Base-by-base conservation (phyloP, 2,329 filamentous ascomycete species). In the Malbranchea zuffiana region DNA sequence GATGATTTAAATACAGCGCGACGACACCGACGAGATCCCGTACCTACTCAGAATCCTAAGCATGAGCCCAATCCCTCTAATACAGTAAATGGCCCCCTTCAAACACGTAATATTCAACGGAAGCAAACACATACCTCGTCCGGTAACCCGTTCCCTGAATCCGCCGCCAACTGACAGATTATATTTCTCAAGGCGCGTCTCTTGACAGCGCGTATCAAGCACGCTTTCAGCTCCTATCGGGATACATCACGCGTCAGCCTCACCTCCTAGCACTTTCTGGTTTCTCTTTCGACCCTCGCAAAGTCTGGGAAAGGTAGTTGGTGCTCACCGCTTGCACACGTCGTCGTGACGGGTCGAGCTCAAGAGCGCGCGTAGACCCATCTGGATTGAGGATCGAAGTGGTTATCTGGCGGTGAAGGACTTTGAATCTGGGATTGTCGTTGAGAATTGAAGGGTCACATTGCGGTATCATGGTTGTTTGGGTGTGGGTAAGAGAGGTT, bases 391-490 rank as follows among this genome's bases (percentile, higher is more conserved):
- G 48, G 2, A 64, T 28, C 6, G 51, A 48, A 1, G 46, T 53
- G 2, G 59, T 63, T 2, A 66, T 32, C 25, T 60, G 51, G 28
- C 60, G 53, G 43, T 65, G 60, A 6, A 65, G 45, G 28, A 50
- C 53, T 42, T 63, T 60, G 34, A 66, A 66, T 33, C 59, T 53
- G 5, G 61, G 59, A 35, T 66, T 65, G 5, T 52, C 50, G 18
- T 56, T 52, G 15, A 65, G 51, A 35, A 62, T 55, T 16, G 50
- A 46, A 4, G 55, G 55, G 26, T 63, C 56, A 29, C 59, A 60
- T 30, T 60, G 59, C 24, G 62, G 61, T 6, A 66, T 57, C 63
- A 66, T 66, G 32, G 36, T 50, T 28, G n/a, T n/a, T n/a, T n/a
- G n/a, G n/a, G n/a, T n/a, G n/a, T n/a, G n/a, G 30, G 18, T 6